A percentile compares a stretch with the other conserved stretches of the same genome.
Conservation (phyloP, 2,329 filamentous ascomycete genomes). For the Epicoccum sorghinum region DNA sequence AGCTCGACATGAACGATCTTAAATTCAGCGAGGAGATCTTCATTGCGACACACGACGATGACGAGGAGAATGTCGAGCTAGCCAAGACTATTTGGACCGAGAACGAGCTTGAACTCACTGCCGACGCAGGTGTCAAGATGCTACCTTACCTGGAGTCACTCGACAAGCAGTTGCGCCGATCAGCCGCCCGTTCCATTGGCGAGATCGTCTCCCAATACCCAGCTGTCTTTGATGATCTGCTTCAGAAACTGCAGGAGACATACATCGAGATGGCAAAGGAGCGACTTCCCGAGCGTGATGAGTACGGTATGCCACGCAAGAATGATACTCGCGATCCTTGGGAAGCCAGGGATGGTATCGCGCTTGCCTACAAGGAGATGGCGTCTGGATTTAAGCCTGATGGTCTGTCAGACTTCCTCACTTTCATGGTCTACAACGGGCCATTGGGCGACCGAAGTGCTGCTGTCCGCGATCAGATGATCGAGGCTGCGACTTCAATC, state of each 20-base stretch:
- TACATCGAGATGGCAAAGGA: slow-evolving; percentile 85
- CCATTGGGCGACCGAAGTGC: slow-evolving; percentile 83
- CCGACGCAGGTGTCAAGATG: slow-evolving; percentile 69
- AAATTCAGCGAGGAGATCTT: slow-evolving; percentile 89
- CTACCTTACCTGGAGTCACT: slow-evolving; percentile 79
- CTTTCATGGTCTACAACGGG: slow-evolving; percentile 83
- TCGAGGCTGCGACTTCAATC: slow-evolving; percentile 82
- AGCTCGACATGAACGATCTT: slow-evolving; percentile 88
- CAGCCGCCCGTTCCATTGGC: slow-evolving; percentile 81
- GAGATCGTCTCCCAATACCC: slow-evolving; percentile 70
- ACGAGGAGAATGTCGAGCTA: slow-evolving; percentile 82
- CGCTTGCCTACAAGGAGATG: slow-evolving; percentile 83
- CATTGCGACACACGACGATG: slow-evolving; percentile 90
- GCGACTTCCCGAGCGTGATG: slow-evolving; percentile 81
- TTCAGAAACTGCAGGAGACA: slow-evolving; percentile 69
- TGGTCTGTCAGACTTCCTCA: slow-evolving; percentile 77
- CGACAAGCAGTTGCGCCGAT: slow-evolving; percentile 81
- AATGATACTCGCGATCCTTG: slow-evolving; percentile 86
- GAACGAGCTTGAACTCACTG: slow-evolving; percentile 75
- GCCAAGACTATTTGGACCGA: slow-evolving; percentile 94
- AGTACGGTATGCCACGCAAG: slow-evolving; percentile 93
- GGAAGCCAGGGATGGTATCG: slow-evolving; percentile 89
- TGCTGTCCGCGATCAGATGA: slow-evolving; percentile 84
- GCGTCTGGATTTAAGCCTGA: slow-evolving; percentile 70
- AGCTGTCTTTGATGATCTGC: slow-evolving; percentile 64